Conservation (phyloP, 176 grass and related monocot genomes). For the Themeda triandra region DNA sequence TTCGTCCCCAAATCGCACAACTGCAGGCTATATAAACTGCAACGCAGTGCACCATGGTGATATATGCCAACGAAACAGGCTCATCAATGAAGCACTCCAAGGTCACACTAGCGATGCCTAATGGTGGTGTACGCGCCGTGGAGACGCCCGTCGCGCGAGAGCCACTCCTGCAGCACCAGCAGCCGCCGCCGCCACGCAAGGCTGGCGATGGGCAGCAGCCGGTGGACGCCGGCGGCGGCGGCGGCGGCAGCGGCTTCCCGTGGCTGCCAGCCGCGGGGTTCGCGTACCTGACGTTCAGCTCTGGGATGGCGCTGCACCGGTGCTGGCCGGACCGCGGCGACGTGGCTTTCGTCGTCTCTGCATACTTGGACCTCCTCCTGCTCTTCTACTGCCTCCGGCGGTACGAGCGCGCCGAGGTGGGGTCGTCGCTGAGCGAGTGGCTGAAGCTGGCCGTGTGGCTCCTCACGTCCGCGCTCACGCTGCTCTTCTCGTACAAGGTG, state of each 20-base stretch:
- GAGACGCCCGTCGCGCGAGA: too few relatives aligned
- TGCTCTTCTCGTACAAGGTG: neutral
- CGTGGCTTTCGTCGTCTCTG: neutral
- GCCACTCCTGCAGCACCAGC: neutral
- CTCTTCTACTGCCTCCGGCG: constrained; percentile 16
- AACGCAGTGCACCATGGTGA: too few relatives aligned
- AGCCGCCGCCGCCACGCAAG: neutral
- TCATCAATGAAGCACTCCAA: too few relatives aligned
- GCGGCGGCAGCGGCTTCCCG: neutral
- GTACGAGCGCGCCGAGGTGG: constrained; percentile 4
- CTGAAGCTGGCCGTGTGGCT: neutral
- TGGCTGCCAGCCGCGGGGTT: neutral
- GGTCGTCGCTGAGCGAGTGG: neutral
- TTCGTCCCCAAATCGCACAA: too few relatives aligned
- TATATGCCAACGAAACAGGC: too few relatives aligned
- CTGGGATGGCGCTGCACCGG: constrained; percentile 2
- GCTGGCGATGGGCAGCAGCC: neutral
- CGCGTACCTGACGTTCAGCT: constrained; percentile 20
- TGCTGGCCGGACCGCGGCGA: constrained; percentile 8
- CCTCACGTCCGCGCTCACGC: neutral
- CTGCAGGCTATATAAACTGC: too few relatives aligned
- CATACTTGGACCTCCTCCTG: constrained; percentile 1
- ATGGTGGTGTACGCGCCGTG: too few relatives aligned
- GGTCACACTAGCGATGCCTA: too few relatives aligned
- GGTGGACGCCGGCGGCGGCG: neutral